Evolutionary conservation across 345 rosid genomes (phyloP).

Genomic region (Acer saccharum): DNA sequence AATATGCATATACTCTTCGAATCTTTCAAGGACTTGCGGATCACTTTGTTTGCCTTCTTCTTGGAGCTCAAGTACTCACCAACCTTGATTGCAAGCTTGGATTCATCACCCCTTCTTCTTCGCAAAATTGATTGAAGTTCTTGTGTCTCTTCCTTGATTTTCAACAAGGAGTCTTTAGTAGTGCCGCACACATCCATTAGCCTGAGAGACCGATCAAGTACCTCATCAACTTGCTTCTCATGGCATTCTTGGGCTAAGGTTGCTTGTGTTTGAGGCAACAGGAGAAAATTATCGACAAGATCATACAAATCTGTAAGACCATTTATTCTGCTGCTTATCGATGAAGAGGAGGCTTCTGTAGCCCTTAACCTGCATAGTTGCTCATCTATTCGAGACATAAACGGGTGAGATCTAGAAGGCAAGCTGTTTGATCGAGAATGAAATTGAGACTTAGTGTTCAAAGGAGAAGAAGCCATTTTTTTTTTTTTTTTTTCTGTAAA

Average conservation of each 20-base stretch:
- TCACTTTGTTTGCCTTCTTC: constrained; percentile 28
- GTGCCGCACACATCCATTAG: constrained; percentile 25
- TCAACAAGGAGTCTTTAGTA: constrained; percentile 23
- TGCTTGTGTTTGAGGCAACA: constrained; percentile 22
- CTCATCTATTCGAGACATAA: constrained; percentile 30
- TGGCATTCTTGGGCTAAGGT: constrained; percentile 20
- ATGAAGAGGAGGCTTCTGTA: constrained; percentile 27
- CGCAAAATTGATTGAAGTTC: constrained; percentile 33
- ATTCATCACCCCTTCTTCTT: constrained; percentile 15
- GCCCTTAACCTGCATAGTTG: constrained; percentile 31
- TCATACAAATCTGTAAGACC: constrained; percentile 30
- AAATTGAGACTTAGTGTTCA: constrained; percentile 11
- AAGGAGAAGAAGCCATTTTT: constrained; percentile 21
- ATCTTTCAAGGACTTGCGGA: constrained; percentile 23
- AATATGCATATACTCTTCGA: constrained; percentile 1
- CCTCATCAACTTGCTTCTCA: constrained; percentile 17
- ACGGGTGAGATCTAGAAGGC: constrained; percentile 39
- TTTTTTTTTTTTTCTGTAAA: neutral
- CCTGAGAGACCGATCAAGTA: constrained; percentile 32
- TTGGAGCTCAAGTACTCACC: constrained; percentile 29
- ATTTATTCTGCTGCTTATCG: constrained; percentile 1
- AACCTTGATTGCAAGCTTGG: constrained; percentile 11
- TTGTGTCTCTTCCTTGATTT: constrained; percentile 23
- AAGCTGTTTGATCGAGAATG: constrained; percentile 40
- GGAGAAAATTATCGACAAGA: constrained; percentile 25